Conservation (phyloP, 768 basidiomycete genomes). For the Lactarius psammicola region DNA sequence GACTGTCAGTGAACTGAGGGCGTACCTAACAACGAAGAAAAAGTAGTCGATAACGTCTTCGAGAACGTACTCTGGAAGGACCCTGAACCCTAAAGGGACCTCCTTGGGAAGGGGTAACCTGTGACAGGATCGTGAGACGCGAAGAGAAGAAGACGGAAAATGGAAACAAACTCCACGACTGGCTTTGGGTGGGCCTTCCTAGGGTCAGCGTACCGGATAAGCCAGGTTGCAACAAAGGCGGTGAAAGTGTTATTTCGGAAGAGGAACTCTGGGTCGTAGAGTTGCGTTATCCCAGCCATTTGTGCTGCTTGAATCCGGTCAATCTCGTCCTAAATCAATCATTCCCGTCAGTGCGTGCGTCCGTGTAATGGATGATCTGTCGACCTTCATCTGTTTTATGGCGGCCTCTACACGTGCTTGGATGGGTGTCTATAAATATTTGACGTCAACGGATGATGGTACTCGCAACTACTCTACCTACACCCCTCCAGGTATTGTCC, state of each 20-base stretch:
- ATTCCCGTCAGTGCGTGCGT: not conserved
- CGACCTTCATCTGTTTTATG: slow-evolving; percentile 67
- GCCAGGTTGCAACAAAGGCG: slow-evolving; percentile 91
- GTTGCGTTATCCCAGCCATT: slow-evolving; percentile 78
- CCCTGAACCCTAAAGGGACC: slow-evolving; percentile 79
- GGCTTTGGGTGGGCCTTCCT: slow-evolving; percentile 70
- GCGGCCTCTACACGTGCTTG: slow-evolving; percentile 77
- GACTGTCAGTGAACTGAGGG: not conserved
- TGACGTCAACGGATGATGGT: slow-evolving; percentile 9
- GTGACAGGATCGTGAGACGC: slow-evolving; percentile 2
- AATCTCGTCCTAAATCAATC: slow-evolving; percentile 57
- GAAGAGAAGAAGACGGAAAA: not conserved
- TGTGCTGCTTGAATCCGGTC: slow-evolving; percentile 69
- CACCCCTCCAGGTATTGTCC: slow-evolving; percentile 81
- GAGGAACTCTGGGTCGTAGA: slow-evolving; percentile 83
- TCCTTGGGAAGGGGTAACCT: slow-evolving; percentile 85
- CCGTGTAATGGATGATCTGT: not conserved
- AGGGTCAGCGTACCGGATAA: slow-evolving; percentile 88
- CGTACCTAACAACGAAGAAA: slow-evolving; percentile 78
- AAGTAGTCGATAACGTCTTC: slow-evolving; percentile 93
- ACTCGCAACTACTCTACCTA: slow-evolving; percentile 38
- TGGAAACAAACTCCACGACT: slow-evolving; percentile 54
- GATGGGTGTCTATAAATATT: slow-evolving; percentile 52
- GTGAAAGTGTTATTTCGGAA: slow-evolving; percentile 78
- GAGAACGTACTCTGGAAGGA: slow-evolving; percentile 89